phyloP scores from a whole-genome alignment of 306 rosid genomes.

The Oemleria cerasiformis region DNA sequence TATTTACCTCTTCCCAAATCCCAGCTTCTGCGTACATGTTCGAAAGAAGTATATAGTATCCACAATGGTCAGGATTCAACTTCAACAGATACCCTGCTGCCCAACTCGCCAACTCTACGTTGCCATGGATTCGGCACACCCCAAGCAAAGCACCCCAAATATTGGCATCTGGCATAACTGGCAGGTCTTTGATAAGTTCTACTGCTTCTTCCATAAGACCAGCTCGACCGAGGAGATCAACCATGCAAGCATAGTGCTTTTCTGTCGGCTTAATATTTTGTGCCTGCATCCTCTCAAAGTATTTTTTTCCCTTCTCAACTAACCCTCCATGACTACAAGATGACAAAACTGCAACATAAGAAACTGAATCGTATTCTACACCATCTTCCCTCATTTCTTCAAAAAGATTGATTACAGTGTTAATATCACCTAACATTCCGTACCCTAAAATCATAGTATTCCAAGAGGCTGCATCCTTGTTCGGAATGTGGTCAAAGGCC shows the following conservation, averaged over 20 bases:
- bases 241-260: constrained; percentile 74
- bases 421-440: constrained; percentile 80
- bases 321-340: constrained; percentile 63
- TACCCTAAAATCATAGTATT: constrained; percentile 90
- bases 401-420: constrained; percentile 58
- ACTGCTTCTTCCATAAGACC: constrained; percentile 54
- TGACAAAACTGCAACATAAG: constrained; percentile 58
- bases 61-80: not conserved
- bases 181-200: constrained; percentile 49
- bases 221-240: constrained; percentile 75
- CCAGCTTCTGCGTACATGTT: constrained; percentile 16
- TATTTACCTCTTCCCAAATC: constrained; percentile 8
- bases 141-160: constrained; percentile 67
- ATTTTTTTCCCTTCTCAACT: constrained; percentile 48
- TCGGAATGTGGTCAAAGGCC: constrained; percentile 56
- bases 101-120: constrained; percentile 41
- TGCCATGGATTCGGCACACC: constrained; percentile 59
- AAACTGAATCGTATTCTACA: constrained; percentile 65
- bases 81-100: not conserved
- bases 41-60: constrained; percentile 1
- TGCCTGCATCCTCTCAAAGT: constrained; percentile 44
- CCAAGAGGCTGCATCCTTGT: constrained; percentile 82
- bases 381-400: constrained; percentile 63
- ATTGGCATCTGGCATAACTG: constrained; percentile 49
- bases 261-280: constrained; percentile 43